Percentiles rank a stretch among this genome's conserved stretches.
phyloP scores from a whole-genome alignment of 2,329 filamentous ascomycete species.

The Diatrype stigma region DNA sequence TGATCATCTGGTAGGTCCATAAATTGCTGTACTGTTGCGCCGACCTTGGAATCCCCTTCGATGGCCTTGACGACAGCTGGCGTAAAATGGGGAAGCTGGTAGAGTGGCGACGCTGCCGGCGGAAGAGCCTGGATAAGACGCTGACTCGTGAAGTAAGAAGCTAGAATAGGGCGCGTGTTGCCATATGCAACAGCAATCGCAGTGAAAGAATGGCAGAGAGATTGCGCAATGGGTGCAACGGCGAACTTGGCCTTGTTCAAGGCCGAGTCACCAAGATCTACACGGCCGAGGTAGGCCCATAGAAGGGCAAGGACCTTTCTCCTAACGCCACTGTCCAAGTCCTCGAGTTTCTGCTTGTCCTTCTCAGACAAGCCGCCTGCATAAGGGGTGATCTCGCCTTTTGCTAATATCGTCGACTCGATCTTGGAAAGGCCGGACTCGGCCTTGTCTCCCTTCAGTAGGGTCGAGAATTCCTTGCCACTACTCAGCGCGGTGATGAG shows the following conservation, averaged over 20 bases:
- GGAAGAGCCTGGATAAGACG: constrained; percentile 85
- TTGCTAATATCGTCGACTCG: constrained; percentile 72
- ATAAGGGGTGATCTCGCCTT: constrained; percentile 48
- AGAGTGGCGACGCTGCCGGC: constrained; percentile 77
- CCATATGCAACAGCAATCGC: constrained; percentile 86
- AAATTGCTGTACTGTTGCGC: constrained; percentile 78
- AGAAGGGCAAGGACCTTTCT: constrained; percentile 85
- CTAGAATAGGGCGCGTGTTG: constrained; percentile 75
- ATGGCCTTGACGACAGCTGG: constrained; percentile 60
- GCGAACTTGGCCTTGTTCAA: constrained; percentile 86
- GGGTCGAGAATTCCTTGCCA: constrained; percentile 77
- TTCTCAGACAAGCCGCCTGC: constrained; percentile 62
- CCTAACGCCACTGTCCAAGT: constrained; percentile 73
- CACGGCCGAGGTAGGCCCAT: constrained; percentile 90
- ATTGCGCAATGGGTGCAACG: constrained; percentile 79
- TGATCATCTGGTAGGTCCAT: constrained; percentile 77
- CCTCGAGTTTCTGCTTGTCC: constrained; percentile 72
- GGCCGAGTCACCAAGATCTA: constrained; percentile 74
- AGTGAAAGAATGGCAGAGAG: constrained; percentile 80
- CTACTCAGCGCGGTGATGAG: constrained; percentile 78
- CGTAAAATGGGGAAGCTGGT: constrained; percentile 87
- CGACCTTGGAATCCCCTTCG: constrained; percentile 70
- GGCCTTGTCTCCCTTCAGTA: constrained; percentile 72
- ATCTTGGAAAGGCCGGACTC: constrained; percentile 78
- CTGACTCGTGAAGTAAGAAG: constrained; percentile 78